Percentiles rank a stretch among this genome's conserved stretches.
phyloP scores from a whole-genome alignment of 164 flowering plant species.

The Vitis cinerea region DNA sequence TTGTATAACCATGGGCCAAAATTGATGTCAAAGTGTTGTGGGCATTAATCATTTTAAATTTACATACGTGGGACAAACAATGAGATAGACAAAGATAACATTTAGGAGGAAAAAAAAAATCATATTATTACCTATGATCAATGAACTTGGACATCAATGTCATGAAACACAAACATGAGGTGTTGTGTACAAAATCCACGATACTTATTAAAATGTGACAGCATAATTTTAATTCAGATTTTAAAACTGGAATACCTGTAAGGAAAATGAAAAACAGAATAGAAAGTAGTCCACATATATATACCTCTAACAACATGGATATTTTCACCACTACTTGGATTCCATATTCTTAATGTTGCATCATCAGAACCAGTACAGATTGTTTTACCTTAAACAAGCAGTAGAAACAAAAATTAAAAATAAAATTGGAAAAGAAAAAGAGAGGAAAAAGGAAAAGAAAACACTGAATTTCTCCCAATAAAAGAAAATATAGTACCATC shows the following conservation, averaged over 20 bases:
- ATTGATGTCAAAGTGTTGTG: too few relatives aligned
- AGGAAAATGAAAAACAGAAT: not conserved
- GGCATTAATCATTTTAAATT: too few relatives aligned
- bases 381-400: conserved; percentile 54
- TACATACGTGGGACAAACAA: too few relatives aligned
- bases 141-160: too few relatives aligned
- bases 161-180: too few relatives aligned
- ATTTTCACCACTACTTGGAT: conserved; percentile 74
- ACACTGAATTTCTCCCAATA: too few relatives aligned
- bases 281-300: conserved; percentile 12
- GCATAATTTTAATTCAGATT: not conserved
- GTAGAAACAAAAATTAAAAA: not conserved
- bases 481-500: conserved; percentile 56
- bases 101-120: too few relatives aligned
- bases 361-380: conserved; percentile 91
- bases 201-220: not conserved
- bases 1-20: too few relatives aligned
- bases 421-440: not conserved
- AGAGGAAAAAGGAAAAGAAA: not conserved
- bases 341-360: conserved; percentile 84
- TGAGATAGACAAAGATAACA: too few relatives aligned
- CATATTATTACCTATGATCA: too few relatives aligned
- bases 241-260: not conserved
- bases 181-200: too few relatives aligned
- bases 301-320: conserved; percentile 69